Percentiles rank a stretch among this genome's conserved stretches.
Conservation (phyloP, 306 rosid species). For the Corylus americana region DNA sequence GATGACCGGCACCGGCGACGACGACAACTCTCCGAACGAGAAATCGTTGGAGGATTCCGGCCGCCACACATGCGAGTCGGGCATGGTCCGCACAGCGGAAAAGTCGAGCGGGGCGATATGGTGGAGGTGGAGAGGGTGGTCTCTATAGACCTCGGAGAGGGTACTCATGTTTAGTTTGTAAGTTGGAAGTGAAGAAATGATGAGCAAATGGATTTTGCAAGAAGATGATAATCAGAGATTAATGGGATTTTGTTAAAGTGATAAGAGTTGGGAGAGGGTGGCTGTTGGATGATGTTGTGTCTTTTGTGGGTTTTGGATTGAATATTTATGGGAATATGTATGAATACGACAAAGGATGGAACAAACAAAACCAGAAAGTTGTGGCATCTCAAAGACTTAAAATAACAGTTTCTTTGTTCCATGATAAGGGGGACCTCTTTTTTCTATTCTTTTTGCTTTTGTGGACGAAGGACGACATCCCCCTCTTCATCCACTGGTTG, state of each 20-base stretch:
- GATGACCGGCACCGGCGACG: conserved; percentile 48
- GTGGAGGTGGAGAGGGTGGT: conserved; percentile 38
- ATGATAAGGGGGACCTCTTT: conserved; percentile 32
- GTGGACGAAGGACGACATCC: conserved; percentile 14
- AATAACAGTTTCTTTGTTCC: conserved; percentile 3
- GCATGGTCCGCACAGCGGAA: conserved; percentile 42
- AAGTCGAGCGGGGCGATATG: conserved; percentile 67
- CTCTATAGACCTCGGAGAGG: conserved; percentile 46
- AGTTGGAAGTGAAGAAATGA: too few species aligned
- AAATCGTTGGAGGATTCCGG: conserved; percentile 14
- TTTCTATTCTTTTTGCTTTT: conserved; percentile 19
- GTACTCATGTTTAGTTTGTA: conserved; percentile 30
- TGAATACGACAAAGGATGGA: conserved; percentile 50
- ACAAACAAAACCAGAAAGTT: conserved; percentile 38
- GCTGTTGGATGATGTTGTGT: conserved; percentile 59
- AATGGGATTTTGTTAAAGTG: conserved; percentile 34
- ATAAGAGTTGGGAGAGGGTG: conserved; percentile 48
- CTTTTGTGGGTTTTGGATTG: conserved; percentile 31
- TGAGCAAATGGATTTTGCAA: too few species aligned
- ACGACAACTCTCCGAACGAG: conserved; percentile 5
- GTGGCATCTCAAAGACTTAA: conserved; percentile 33
- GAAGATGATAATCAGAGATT: neutral
- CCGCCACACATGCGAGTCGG: conserved; percentile 87
- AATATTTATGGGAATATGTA: conserved; percentile 21
- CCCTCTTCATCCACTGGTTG: conserved; percentile 12